These are phyloP conservation scores for Oropetium thomaeum DNA, from an alignment of 176 grass and related monocot species.

Conservation along the genomic window DNA sequence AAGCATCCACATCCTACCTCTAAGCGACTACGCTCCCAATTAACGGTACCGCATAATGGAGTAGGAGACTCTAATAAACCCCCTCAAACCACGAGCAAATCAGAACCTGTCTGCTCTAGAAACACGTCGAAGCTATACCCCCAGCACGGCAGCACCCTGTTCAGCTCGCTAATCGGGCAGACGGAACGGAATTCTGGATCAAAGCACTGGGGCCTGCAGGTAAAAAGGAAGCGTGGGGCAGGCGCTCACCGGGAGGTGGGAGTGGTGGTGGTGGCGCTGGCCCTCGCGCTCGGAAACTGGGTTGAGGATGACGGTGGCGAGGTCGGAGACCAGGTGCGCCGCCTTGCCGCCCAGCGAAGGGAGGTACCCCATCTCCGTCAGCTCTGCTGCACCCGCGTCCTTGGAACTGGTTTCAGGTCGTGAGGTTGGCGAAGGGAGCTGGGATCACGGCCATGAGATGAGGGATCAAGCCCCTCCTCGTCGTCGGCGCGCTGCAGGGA, in stretches of 20 bases:
- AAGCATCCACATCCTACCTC: background rate
- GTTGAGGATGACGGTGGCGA: constrained; percentile 91
- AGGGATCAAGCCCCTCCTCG: background rate
- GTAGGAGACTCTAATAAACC: background rate
- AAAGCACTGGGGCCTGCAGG: background rate
- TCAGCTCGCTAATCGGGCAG: background rate
- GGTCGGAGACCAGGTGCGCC: constrained; percentile 76
- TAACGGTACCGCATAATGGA: background rate
- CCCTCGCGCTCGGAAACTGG: constrained; percentile 76
- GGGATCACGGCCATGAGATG: constrained; percentile 2
- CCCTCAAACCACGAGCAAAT: background rate
- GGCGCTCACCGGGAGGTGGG: constrained; percentile 56
- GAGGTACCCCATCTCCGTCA: constrained; percentile 77
- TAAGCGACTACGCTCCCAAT: background rate
- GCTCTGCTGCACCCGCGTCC: background rate
- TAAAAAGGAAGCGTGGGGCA: background rate
- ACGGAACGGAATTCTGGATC: background rate
- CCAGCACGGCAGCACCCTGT: background rate
- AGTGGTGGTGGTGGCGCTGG: constrained; percentile 24
- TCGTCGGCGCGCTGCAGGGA: background rate
- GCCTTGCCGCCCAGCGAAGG: constrained; percentile 84
- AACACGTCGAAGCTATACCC: background rate
- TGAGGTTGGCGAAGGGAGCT: background rate
- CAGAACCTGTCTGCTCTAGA: background rate
- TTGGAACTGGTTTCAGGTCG: background rate